phyloP scores from a whole-genome alignment of 371 early-diverging fungal genomes.

The Chytridium lagenaria region DNA sequence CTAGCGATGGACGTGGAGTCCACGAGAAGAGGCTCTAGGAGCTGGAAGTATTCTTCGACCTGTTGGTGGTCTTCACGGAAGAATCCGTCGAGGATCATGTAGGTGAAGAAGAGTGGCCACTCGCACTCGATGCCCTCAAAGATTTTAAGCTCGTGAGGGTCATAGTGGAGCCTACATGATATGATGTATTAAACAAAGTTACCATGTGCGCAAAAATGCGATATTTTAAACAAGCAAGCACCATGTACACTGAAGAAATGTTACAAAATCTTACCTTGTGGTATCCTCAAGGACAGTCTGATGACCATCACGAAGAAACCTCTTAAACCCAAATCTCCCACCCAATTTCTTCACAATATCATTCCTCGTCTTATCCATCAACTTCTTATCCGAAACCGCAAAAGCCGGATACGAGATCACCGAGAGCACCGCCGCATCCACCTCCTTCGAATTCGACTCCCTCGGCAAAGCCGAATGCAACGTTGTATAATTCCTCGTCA shows the following conservation, averaged over 20 bases:
- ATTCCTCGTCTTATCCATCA: slow-evolving; percentile 69
- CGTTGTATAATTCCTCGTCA: slow-evolving; percentile 82
- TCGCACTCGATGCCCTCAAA: slow-evolving; percentile 90
- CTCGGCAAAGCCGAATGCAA: slow-evolving; percentile 83
- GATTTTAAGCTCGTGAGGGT: slow-evolving; percentile 82
- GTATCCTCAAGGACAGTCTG: slow-evolving; percentile 84
- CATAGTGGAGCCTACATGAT: slow-evolving; percentile 74
- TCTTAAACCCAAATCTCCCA: slow-evolving; percentile 85
- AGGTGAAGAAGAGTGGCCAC: slow-evolving; percentile 93
- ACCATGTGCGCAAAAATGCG: neutral
- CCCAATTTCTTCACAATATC: slow-evolving; percentile 85
- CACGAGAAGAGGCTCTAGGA: slow-evolving; percentile 72
- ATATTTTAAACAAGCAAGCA: slow-evolving; percentile 8
- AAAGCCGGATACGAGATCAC: slow-evolving; percentile 91
- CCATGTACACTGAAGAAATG: neutral
- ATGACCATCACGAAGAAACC: slow-evolving; percentile 91
- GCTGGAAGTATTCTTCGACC: slow-evolving; percentile 72
- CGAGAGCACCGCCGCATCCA: slow-evolving; percentile 86
- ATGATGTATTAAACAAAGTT: neutral
- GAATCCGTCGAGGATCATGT: slow-evolving; percentile 82
- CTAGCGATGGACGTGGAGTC: slow-evolving; percentile 61
- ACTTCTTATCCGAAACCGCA: slow-evolving; percentile 74
- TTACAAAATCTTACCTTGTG: slow-evolving; percentile 37
- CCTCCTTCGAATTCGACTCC: slow-evolving; percentile 88
- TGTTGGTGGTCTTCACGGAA: slow-evolving; percentile 72